Percentiles rank a stretch among this genome's conserved stretches.
These are phyloP conservation scores for Tetracladium setigerum DNA, from an alignment of 495 filamentous ascomycete species.

Conservation along the genomic window DNA sequence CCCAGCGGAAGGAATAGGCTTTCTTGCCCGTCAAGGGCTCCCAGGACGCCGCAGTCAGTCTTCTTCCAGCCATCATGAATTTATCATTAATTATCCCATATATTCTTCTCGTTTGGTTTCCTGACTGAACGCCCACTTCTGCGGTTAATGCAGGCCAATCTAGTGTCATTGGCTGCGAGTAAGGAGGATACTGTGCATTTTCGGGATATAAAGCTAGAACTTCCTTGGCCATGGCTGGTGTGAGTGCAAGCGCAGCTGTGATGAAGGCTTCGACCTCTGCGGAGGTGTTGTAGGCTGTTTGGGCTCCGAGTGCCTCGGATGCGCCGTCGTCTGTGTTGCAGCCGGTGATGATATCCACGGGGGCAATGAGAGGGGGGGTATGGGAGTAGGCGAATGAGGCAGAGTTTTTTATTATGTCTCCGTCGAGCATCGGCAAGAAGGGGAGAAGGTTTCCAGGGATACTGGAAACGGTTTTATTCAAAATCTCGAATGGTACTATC, in stretches of 20 bases:
- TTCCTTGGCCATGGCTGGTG: too few species aligned
- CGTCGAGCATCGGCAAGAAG: slow-evolving; percentile 30
- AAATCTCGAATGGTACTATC: slow-evolving; percentile 45
- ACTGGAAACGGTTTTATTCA: slow-evolving; percentile 32
- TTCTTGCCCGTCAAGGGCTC: background rate
- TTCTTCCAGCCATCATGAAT: too few species aligned
- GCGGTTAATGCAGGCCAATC: background rate
- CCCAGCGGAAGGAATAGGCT: background rate
- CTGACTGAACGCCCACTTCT: background rate
- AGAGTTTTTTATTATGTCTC: slow-evolving; percentile 33
- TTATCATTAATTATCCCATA: background rate
- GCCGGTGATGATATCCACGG: slow-evolving; percentile 48
- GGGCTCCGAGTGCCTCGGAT: slow-evolving; percentile 45
- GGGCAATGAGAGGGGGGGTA: slow-evolving; percentile 31
- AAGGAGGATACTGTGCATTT: background rate
- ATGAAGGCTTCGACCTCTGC: too few species aligned
- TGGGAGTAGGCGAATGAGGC: slow-evolving; percentile 44
- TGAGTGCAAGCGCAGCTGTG: too few species aligned
- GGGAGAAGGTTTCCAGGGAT: slow-evolving; percentile 9
- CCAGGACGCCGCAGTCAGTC: background rate
- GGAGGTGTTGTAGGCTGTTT: too few species aligned
- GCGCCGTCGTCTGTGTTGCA: slow-evolving; percentile 48
- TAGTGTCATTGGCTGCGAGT: background rate
- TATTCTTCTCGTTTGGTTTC: background rate
- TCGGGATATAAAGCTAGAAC: background rate